A percentile compares a stretch with the other conserved stretches of the same genome.
These are phyloP conservation scores for Dryadomyces sulphureus DNA, from an alignment of 2,329 filamentous ascomycete genomes.

Conservation along the genomic window DNA sequence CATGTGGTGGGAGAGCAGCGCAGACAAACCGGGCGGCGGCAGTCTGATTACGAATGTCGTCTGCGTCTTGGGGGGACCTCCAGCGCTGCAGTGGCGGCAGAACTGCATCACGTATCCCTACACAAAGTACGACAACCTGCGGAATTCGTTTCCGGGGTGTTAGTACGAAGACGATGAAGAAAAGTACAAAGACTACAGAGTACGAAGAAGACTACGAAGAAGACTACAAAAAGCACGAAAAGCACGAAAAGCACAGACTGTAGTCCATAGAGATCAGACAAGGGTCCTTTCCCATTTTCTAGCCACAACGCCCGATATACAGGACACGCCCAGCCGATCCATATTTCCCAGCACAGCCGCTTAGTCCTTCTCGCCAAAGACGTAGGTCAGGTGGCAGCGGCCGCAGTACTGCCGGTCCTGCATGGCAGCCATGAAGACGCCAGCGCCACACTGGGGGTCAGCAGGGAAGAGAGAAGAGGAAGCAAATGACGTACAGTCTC, in stretches of 20 bases:
- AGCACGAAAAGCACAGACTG: no score
- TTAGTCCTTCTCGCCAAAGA: conserved; percentile 52
- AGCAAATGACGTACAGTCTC: conserved; percentile 51
- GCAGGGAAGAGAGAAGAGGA: neutral
- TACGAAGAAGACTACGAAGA: no score
- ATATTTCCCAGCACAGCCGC: conserved; percentile 9
- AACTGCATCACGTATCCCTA: conserved; percentile 51
- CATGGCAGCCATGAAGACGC: conserved; percentile 99
- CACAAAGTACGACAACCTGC: conserved; percentile 58
- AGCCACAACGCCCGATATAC: conserved; percentile 1
- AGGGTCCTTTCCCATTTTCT: no score
- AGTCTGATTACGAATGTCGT: conserved; percentile 58
- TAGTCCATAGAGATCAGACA: no score
- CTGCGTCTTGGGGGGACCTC: conserved; percentile 37
- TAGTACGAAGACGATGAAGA: no score
- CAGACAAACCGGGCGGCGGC: conserved; percentile 48
- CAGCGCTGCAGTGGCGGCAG: conserved; percentile 30
- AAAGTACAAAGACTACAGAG: no score
- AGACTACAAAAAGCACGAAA: neutral
- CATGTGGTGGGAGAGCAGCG: conserved; percentile 97
- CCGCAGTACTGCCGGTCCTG: conserved; percentile 97
- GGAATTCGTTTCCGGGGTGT: conserved; percentile 37
- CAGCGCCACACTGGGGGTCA: conserved; percentile 70
- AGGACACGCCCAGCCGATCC: neutral
- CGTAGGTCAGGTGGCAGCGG: conserved; percentile 58